Base-by-base conservation (phyloP, 257 asterid genomes). In the Solanum ossicruentum region DNA sequence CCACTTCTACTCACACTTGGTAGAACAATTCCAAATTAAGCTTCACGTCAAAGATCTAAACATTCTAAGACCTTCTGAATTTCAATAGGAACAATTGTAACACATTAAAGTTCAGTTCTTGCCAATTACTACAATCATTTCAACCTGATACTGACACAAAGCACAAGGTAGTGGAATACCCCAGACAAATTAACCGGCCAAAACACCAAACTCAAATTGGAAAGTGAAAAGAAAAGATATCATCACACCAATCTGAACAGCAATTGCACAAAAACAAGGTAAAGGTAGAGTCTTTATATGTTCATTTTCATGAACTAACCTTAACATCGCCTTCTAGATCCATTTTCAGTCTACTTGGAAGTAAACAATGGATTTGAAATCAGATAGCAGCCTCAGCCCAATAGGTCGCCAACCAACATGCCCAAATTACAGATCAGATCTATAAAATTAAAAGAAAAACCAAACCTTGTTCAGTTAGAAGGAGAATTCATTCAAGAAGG, bases 241-340 rank as follows among this genome's bases (percentile, higher is more conserved):
- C 63, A 83, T 81, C 26, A 41, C 43, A 51, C 41, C 85, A 83
- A 75, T 49, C 81, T 26, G 13, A 77, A 51, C 43, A 77, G 26
- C 15, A 51, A 77, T 8, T 49, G 63, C 26, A 63, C 21, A 26
- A 8, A 51, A 77, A 26, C 15, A 77, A 52, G 21, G 47, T 77
- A 77, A 77, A 77, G 65, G 65, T 26, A 26, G 82, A 77, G 65
- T 52, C 49, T 57, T 70, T 11, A n/a, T 32, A 15, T 39, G 4
- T 67, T 32, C 55, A 23, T 52, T 32, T 32, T 49, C 47, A 36
- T 39, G 43, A 47, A 90, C 97, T 85, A 88, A 95, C 98, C 99
- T 93, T 94, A 81, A 82, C 86, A 89, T 94, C 98, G 60, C 90
- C 92, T 90, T 93, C 99, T 69, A 95, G 86, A 87, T 95, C 98